Evolutionary conservation across 1,284 basidiomycete genomes (phyloP).

Genomic region (Ustilago vetiveriae): DNA sequence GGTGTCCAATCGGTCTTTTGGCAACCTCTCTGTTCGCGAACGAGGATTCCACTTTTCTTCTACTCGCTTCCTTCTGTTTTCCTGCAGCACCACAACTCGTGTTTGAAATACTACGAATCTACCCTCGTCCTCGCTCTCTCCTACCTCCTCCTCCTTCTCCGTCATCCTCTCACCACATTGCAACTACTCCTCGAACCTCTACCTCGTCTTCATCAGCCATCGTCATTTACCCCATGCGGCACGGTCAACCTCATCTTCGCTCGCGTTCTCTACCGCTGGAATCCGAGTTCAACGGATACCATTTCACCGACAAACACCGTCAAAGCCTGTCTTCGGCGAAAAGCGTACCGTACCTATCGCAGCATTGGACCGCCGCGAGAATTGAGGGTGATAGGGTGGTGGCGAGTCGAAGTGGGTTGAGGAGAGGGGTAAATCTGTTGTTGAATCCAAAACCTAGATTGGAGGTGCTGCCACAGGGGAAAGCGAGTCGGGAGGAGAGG

Average conservation of each 20-base stretch:
- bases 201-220: slow-evolving; percentile 5
- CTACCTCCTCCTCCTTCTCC: no score
- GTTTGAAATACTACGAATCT: no score
- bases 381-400: slow-evolving; percentile 35
- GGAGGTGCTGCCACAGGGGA: slow-evolving; percentile 18
- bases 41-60: neutral
- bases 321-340: slow-evolving; percentile 10
- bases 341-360: slow-evolving; percentile 30
- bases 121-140: no score
- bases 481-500: no score
- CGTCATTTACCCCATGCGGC: slow-evolving; percentile 2
- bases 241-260: slow-evolving; percentile 18
- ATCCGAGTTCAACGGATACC: slow-evolving; percentile 27
- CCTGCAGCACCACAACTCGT: slow-evolving; percentile 7
- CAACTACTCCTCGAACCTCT: slow-evolving; percentile 3
- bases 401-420: slow-evolving; percentile 27
- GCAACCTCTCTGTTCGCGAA: no score
- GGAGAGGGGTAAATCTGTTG: slow-evolving; percentile 29
- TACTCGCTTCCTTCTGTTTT: slow-evolving; percentile 11
- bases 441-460: slow-evolving; percentile 38
- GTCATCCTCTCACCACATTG: no score
- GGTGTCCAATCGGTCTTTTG: slow-evolving; percentile 12
- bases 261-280: slow-evolving; percentile 16
- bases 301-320: slow-evolving; percentile 1
- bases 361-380: slow-evolving; percentile 40